Evolutionary conservation across 257 asterid species (phyloP).

Genomic region (Lycium barbarum): DNA sequence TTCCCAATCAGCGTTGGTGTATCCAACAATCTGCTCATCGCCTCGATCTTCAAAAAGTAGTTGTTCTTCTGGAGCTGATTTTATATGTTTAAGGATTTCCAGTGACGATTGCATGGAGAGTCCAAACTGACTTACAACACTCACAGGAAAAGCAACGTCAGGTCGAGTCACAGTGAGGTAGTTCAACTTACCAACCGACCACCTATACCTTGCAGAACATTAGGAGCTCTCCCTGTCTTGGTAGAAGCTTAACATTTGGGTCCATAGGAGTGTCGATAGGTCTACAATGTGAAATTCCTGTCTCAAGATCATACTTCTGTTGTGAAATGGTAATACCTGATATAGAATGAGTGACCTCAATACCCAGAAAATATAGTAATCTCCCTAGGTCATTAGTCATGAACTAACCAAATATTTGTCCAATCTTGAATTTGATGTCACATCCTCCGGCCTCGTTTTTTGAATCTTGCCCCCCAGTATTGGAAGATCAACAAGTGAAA

Average conservation of each 20-base stretch:
- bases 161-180: neutral
- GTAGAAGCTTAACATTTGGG: neutral
- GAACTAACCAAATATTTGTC: neutral
- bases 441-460: neutral
- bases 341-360: neutral
- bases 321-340: neutral
- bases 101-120: neutral
- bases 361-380: neutral
- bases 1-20: neutral
- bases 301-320: neutral
- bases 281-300: neutral
- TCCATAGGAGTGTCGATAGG: conserved; percentile 7
- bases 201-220: neutral
- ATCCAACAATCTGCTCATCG: neutral
- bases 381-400: neutral
- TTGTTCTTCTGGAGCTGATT: neutral
- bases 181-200: neutral
- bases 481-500: too few relatives aligned
- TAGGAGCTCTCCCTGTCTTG: neutral
- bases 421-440: neutral
- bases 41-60: neutral
- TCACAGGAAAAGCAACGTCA: neutral
- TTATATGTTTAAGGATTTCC: neutral
- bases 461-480: neutral
- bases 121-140: neutral